Evolutionary conservation across 2,329 filamentous ascomycete genomes (phyloP).

Genomic region (Lasiodiplodia theobromae): DNA sequence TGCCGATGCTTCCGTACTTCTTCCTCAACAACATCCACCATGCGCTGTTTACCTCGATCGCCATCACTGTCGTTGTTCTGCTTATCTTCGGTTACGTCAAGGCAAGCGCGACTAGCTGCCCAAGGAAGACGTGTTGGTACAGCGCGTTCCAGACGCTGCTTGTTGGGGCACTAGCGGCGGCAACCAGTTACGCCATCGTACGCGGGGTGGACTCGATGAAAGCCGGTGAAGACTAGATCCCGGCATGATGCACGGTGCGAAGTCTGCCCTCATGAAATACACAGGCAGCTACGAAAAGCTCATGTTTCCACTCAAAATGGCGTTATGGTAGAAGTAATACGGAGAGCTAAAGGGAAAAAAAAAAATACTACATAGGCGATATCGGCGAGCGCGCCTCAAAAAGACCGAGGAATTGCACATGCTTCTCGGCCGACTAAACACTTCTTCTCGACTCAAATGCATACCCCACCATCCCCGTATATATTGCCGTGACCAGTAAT

Average conservation of each 20-base stretch:
- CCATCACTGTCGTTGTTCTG: constrained; percentile 58
- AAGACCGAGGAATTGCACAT: background rate
- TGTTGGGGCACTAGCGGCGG: constrained; percentile 28
- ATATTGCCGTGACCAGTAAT: constrained; percentile 1
- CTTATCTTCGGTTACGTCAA: constrained; percentile 61
- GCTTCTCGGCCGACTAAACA: background rate
- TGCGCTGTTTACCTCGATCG: constrained; percentile 59
- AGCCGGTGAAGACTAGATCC: constrained; percentile 1
- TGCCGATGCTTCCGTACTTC: constrained; percentile 63
- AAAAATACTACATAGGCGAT: background rate
- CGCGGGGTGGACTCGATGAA: constrained; percentile 28
- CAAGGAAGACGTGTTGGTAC: constrained; percentile 18
- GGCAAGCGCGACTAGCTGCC: constrained; percentile 35
- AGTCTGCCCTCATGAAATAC: background rate
- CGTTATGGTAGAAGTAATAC: background rate
- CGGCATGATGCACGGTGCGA: too few relatives aligned
- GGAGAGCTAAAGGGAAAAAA: too few relatives aligned
- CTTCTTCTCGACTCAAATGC: background rate
- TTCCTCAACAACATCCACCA: constrained; percentile 46
- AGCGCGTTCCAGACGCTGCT: constrained; percentile 27
- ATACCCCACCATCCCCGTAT: background rate
- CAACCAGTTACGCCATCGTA: constrained; percentile 30
- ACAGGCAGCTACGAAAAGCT: constrained; percentile 6
- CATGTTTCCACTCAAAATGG: background rate
- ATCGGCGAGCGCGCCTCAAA: background rate